Evolutionary conservation across 1,139 yeast genomes (phyloP), one percentile per base, ranked within the genome.

Genomic region (Cylindricascospora bacillispora): DNA sequence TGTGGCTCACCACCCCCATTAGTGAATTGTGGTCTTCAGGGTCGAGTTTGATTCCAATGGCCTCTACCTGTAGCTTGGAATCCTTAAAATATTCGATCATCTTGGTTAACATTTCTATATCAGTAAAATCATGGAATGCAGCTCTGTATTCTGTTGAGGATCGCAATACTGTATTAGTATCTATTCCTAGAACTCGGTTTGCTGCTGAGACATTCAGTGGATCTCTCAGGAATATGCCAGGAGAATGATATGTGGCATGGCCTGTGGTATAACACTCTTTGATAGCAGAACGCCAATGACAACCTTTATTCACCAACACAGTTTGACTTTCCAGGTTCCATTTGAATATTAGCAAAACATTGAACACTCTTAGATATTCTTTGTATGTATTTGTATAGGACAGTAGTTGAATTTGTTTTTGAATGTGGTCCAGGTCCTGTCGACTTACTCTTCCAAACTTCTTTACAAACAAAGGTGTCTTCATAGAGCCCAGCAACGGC

Each of bases 41-140:
- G 7, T 20, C 26, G 6, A 26, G 16, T 9, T 29, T 29, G 14
- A 32, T 16, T 7, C 33, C 35, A 3, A 32, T 15, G 10, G 28
- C n/a, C 7, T 24, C 21, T 10, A 18, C 7, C 10, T 18, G 21
- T 18, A 18, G 10, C 7, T 7, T 7, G 21, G 9, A 7, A 7
- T 18, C 9, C 21, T 10, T 18, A 10, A 7, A 7, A 18, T 10
- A 7, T 25, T 25, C 15, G 22, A 7, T 17, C 15, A 25, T 25
- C 12, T 11, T 19, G 12, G 20, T 16, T 7, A 18, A 7, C 10
- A 7, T 7, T 7, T 18, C 9, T 7, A 18, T 18, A 10, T 18
- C 10, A 7, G 21, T 7, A 10, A 18, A 7, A 18, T 18, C 21
- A 7, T 18, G 21, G 21, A 18, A 18, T 7, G 10, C 21, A 10